Evolutionary conservation across 2,329 filamentous ascomycete genomes (phyloP).

Genomic region (Dichotomopilus funicola): DNA sequence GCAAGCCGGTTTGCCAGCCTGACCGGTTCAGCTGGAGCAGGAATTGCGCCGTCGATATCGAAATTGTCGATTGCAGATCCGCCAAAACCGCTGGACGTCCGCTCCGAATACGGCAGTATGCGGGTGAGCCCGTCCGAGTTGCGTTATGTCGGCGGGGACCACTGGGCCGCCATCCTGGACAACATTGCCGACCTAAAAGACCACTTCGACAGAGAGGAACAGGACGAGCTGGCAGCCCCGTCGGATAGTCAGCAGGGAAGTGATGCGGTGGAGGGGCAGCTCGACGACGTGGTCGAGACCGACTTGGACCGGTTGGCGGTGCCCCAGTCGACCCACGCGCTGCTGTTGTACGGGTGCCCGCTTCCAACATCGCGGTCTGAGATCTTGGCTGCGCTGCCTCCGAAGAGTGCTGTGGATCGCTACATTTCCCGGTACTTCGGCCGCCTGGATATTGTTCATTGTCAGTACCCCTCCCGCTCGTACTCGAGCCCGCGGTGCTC

Average conservation of each 20-base stretch:
- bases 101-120: constrained; percentile 29
- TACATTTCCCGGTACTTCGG: constrained; percentile 34
- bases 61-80: neutral
- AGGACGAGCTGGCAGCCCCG: no score
- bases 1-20: neutral
- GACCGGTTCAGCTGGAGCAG: no score
- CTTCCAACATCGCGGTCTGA: constrained; percentile 25
- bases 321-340: constrained; percentile 4
- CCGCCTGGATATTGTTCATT: constrained; percentile 23
- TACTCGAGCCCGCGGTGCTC: neutral
- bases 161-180: constrained; percentile 38
- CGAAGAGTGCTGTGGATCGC: constrained; percentile 29
- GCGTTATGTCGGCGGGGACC: constrained; percentile 32
- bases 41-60: neutral
- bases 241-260: neutral
- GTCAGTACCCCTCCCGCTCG: neutral
- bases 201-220: constrained; percentile 27
- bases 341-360: constrained; percentile 30
- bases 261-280: neutral
- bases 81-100: neutral
- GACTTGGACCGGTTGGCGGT: no score
- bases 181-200: constrained; percentile 35
- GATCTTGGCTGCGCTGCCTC: constrained; percentile 31
- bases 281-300: constrained; percentile 3
- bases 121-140: constrained; percentile 20